Base-by-base conservation (phyloP, 805 yeast species). In the Helenozyma baotianmanensis region DNA sequence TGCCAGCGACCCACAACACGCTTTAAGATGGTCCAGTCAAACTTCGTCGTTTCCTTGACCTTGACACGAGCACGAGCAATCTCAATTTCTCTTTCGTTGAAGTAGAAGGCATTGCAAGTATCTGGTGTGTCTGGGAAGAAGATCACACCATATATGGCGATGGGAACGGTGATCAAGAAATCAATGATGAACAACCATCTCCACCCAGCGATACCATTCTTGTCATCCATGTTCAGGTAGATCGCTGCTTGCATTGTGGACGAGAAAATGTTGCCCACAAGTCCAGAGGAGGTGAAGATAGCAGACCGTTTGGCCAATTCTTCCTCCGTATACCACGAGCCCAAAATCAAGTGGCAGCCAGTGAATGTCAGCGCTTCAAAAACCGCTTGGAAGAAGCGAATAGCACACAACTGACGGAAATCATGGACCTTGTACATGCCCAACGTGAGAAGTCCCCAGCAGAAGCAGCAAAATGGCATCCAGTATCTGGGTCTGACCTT, bases 111-210 rank as follows among this genome's bases (percentile, higher is more conserved):
- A 24, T 49, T 40, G 53, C 56, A 39, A 2, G 47, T 51, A n/a
- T 67, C 72, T 9, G 81, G 80, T 19, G 61, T 50, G 47, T 78
- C 82, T 9, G 85, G 85, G 50, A 78, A 75, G 35, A 69, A 70
- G 3, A 80, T 29, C 24, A 74, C 62, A 1, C 85, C 83, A 41
- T 70, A 76, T 4, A 76, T 23, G 3, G 74, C 71, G 34, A 78
- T 70, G 2, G 82, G 82, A 3, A 78, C 47, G 1, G 83, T 76
- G 27, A 78, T 64, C 21, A 74, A 46, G 42, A 75, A 77, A 53
- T 78, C 82, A 40, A 78, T 74, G 27, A 79, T 72, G 48, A 76
- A 79, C n/a, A 78, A 23, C 83, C 83, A 78, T 52, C 79, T 65
- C 82, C 82, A 78, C 6, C 84, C 83, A 3, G 67, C 64, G 11